Evolutionary conservation across 768 basidiomycete genomes (phyloP).

Genomic region (Suillus subaureus): DNA sequence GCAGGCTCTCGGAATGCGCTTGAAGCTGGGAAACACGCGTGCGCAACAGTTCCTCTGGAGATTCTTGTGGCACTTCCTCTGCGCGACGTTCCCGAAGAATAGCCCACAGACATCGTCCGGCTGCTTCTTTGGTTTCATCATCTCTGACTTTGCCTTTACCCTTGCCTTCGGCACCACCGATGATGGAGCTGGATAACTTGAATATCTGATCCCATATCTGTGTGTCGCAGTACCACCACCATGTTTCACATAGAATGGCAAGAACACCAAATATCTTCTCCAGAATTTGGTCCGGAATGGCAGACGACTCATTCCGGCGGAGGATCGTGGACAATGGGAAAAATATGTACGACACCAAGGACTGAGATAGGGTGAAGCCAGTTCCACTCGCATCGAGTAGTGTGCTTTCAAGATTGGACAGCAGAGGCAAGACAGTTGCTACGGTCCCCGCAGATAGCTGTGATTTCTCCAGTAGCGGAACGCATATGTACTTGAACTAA

Average conservation of each 20-base stretch:
- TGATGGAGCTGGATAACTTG: constrained; percentile 66
- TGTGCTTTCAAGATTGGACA: constrained; percentile 53
- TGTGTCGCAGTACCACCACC: constrained; percentile 84
- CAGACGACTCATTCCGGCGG: constrained; percentile 66
- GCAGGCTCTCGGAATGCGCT: constrained; percentile 41
- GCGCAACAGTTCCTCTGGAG: constrained; percentile 15
- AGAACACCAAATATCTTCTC: constrained; percentile 71
- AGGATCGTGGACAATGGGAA: constrained; percentile 87
- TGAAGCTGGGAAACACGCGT: constrained; percentile 43
- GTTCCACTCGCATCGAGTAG: constrained; percentile 47
- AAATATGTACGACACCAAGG: constrained; percentile 81
- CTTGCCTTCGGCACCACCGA: constrained; percentile 67
- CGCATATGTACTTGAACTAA: constrained; percentile 72
- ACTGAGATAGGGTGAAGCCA: constrained; percentile 45
- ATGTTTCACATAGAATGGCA: constrained; percentile 59
- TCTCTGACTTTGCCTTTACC: constrained; percentile 69
- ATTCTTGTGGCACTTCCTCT: constrained; percentile 42
- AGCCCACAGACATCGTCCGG: constrained; percentile 62
- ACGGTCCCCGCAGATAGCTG: constrained; percentile 59
- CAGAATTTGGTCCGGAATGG: constrained; percentile 78
- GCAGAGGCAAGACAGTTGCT: constrained; percentile 47
- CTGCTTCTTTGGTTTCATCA: constrained; percentile 83
- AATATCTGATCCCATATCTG: constrained; percentile 85
- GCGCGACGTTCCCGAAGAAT: constrained; percentile 57
- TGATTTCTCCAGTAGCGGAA: constrained; percentile 76